Percentiles rank a stretch among this genome's conserved stretches.
Evolutionary conservation across 2,329 filamentous ascomycete species (phyloP).

Genomic region (Fusarium piperis): DNA sequence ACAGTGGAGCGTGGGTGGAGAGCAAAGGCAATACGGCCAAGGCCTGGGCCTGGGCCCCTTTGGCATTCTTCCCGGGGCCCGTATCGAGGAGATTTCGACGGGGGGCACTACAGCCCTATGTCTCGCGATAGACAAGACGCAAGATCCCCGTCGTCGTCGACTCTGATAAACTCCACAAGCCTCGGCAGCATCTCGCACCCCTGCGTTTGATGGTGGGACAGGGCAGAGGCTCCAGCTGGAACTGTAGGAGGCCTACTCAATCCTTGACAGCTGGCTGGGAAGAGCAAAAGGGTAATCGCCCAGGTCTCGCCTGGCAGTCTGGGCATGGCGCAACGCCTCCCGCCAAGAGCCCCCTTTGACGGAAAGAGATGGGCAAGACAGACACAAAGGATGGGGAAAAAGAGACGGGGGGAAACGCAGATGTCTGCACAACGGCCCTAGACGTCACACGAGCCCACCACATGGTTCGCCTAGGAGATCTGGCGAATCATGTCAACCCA

Average conservation of each 20-base stretch:
- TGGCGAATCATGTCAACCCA: background rate
- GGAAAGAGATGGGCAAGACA: background rate
- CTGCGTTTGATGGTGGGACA: background rate
- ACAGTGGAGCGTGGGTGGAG: background rate
- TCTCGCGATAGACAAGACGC: conserved; percentile 1
- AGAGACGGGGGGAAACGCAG: background rate
- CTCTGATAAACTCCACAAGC: conserved; percentile 21
- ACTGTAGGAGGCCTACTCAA: background rate
- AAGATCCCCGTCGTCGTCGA: conserved; percentile 6
- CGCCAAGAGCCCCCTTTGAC: background rate
- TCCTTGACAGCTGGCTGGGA: background rate
- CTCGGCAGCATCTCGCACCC: conserved; percentile 18
- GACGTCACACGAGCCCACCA: conserved; percentile 20
- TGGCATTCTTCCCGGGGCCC: background rate
- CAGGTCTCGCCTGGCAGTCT: background rate
- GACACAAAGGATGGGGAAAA: background rate
- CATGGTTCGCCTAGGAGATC: conserved; percentile 5
- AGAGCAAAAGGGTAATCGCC: background rate
- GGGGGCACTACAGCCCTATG: conserved; percentile 25
- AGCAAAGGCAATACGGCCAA: conserved; percentile 14
- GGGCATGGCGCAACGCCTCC: background rate
- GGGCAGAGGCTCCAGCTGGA: background rate
- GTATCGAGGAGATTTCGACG: background rate
- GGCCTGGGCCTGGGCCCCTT: background rate
- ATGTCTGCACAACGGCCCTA: conserved; percentile 8